phyloP scores from a whole-genome alignment of 2,329 filamentous ascomycete genomes.

The Tolypocladium capitatum region DNA sequence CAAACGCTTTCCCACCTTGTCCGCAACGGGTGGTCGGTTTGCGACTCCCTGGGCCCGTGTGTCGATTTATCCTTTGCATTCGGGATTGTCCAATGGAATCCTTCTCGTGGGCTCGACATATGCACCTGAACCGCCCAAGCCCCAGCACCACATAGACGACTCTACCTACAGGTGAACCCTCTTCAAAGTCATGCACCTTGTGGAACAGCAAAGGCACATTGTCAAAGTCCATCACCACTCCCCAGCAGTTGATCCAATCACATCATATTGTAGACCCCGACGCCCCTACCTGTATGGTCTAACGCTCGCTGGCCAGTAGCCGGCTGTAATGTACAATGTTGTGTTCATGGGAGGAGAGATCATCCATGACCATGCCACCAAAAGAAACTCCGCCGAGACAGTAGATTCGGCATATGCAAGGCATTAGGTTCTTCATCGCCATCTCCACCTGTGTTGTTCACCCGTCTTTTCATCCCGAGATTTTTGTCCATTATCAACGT shows the following conservation, averaged over 20 bases:
- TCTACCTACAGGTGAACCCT: neutral
- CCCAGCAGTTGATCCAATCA: slow-evolving; percentile 3
- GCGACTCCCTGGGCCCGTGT: neutral
- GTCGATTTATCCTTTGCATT: neutral
- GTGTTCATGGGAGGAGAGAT: slow-evolving; percentile 38
- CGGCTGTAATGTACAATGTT: slow-evolving; percentile 37
- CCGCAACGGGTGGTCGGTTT: neutral
- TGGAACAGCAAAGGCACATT: neutral
- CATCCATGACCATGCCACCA: slow-evolving; percentile 14
- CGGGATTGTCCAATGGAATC: neutral
- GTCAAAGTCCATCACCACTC: neutral
- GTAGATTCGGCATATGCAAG: slow-evolving; percentile 19
- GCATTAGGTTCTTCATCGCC: neutral
- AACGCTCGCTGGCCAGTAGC: slow-evolving; percentile 29
- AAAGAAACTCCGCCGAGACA: slow-evolving; percentile 9
- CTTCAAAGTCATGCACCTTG: no score
- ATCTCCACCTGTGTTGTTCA: neutral
- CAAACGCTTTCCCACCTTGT: neutral
- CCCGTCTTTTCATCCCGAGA: neutral
- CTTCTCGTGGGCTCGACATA: neutral
- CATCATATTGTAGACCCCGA: slow-evolving; percentile 18
- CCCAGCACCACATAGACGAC: neutral
- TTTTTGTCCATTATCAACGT: neutral
- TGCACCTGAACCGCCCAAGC: neutral
- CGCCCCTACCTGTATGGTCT: slow-evolving; percentile 26